These are phyloP conservation scores for Yarrowia sp. DNA, from an alignment of 805 yeast genomes.

Conservation along the genomic window DNA sequence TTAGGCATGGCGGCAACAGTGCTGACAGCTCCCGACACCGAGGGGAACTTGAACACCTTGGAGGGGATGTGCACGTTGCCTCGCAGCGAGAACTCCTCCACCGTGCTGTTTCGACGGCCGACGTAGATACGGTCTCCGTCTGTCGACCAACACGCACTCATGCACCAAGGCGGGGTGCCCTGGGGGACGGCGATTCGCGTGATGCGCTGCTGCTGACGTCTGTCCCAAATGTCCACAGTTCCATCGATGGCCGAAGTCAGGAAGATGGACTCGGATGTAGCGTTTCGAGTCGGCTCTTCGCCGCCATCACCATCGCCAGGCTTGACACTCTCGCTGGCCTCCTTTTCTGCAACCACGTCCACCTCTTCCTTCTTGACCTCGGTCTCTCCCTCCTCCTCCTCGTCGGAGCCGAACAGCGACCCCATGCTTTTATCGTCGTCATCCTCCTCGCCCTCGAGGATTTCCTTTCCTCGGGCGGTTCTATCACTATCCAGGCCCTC, in stretches of 20 bases:
- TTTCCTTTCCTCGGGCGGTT: constrained; percentile 22
- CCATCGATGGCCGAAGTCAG: constrained; percentile 85
- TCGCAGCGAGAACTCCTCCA: constrained; percentile 53
- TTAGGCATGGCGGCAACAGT: constrained; percentile 79
- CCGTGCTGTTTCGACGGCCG: constrained; percentile 86
- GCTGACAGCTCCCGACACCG: constrained; percentile 87
- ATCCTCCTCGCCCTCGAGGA: constrained; percentile 28
- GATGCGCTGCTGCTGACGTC: constrained; percentile 48
- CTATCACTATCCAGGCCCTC: constrained; percentile 33
- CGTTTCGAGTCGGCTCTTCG: neutral
- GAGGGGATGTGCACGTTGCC: constrained; percentile 46
- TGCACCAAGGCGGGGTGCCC: constrained; percentile 90
- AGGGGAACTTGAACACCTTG: constrained; percentile 69
- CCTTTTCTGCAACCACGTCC: neutral
- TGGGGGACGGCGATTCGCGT: constrained; percentile 54
- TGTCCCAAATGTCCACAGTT: constrained; percentile 76
- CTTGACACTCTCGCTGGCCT: constrained; percentile 27
- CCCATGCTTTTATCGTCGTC: constrained; percentile 43
- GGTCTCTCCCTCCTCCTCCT: constrained; percentile 39
- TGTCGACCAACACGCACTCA: constrained; percentile 76
- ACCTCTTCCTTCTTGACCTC: neutral
- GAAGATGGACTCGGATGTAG: constrained; percentile 46
- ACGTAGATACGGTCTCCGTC: constrained; percentile 76
- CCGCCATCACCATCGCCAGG: constrained; percentile 15
- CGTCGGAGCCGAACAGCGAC: constrained; percentile 60